phyloP scores from a whole-genome alignment of 148 eudicot species.

The Limonium bicolor region DNA sequence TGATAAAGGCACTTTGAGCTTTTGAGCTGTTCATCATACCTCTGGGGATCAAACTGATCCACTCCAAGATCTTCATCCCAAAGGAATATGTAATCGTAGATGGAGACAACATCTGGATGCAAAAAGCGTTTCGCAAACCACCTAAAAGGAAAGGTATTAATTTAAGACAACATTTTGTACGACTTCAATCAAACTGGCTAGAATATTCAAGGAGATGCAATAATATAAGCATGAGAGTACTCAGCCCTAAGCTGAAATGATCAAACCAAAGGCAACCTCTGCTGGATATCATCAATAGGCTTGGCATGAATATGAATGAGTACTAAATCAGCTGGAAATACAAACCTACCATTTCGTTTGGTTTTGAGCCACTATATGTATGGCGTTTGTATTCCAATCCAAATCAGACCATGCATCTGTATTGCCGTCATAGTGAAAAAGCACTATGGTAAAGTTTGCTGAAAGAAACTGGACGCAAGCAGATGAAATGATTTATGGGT shows the following conservation, averaged over 20 bases:
- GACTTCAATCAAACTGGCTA: too few relatives aligned
- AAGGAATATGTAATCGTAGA: conserved; percentile 79
- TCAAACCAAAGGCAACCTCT: too few relatives aligned
- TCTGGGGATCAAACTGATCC: conserved; percentile 63
- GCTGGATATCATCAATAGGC: too few relatives aligned
- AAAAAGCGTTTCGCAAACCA: conserved; percentile 99
- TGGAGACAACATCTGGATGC: conserved; percentile 78
- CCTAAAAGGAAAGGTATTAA: too few relatives aligned
- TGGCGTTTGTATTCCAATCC: conserved; percentile 65
- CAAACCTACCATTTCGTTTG: conserved; percentile 83
- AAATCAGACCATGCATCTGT: conserved; percentile 76
- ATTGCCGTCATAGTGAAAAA: conserved; percentile 90
- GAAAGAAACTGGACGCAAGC: conserved; percentile 61
- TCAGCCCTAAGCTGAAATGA: too few relatives aligned
- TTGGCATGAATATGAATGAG: too few relatives aligned
- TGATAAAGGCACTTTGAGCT: neutral
- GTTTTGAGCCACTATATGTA: conserved; percentile 66
- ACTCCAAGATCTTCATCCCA: conserved; percentile 99
- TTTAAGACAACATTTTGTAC: too few relatives aligned
- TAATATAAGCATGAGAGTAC: neutral
- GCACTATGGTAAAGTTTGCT: conserved; percentile 64
- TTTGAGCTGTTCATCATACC: conserved; percentile 24
- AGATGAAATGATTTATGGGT: conserved; percentile 10
- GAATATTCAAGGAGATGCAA: too few relatives aligned
- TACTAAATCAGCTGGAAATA: too few relatives aligned